These are phyloP conservation scores for Phytophthora sojae DNA, from an alignment of 352 stramenopile genomes.

Conservation along the genomic window DNA sequence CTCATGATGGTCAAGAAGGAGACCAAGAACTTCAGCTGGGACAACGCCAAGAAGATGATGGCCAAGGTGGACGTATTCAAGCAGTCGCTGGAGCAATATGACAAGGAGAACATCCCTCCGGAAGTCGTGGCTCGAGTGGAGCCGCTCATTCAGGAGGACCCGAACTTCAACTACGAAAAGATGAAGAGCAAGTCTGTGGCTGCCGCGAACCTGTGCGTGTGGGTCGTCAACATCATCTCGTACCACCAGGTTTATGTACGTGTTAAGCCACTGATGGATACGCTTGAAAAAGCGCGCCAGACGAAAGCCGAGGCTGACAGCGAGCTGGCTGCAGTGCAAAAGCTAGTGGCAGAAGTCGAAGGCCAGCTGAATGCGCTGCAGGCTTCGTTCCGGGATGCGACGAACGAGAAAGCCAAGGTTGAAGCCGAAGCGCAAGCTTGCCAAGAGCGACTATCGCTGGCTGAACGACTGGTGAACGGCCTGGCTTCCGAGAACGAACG, in stretches of 20 bases:
- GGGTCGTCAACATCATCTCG: constrained; percentile 94
- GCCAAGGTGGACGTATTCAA: constrained; percentile 95
- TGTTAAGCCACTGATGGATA: constrained; percentile 96
- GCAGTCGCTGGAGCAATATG: constrained; percentile 89
- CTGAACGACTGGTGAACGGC: constrained; percentile 90
- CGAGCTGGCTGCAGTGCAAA: constrained; percentile 84
- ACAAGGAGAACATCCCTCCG: constrained; percentile 91
- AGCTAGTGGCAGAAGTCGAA: constrained; percentile 87
- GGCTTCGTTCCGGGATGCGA: constrained; percentile 83
- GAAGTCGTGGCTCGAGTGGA: constrained; percentile 90
- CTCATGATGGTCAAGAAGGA: constrained; percentile 95
- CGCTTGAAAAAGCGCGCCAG: constrained; percentile 80
- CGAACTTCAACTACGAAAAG: constrained; percentile 94
- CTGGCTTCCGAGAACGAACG: constrained; percentile 90
- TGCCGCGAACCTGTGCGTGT: constrained; percentile 92
- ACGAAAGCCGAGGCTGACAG: constrained; percentile 83
- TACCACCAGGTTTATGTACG: constrained; percentile 94
- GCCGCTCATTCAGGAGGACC: constrained; percentile 86
- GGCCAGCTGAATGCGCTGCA: constrained; percentile 81
- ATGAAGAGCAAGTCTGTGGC: constrained; percentile 94
- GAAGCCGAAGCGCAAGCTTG: constrained; percentile 89
- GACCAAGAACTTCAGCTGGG: constrained; percentile 94
- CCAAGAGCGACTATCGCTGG: constrained; percentile 87
- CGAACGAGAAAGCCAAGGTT: constrained; percentile 92
- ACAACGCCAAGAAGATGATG: constrained; percentile 97